These are phyloP conservation scores for Salix caprea DNA, from an alignment of 345 rosid genomes.

Conservation along the genomic window DNA sequence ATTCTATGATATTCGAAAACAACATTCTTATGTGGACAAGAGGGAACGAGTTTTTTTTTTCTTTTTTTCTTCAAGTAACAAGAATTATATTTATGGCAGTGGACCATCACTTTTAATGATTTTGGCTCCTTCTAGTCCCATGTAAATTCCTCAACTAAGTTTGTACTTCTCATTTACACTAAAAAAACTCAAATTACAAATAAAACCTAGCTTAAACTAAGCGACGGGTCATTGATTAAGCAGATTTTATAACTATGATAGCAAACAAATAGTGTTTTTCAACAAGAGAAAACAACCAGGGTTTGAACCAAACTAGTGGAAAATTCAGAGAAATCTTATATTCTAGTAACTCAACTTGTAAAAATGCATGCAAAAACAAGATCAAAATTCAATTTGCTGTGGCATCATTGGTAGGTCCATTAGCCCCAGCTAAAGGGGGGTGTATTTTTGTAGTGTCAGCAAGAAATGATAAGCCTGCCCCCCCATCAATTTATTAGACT, in stretches of 20 bases:
- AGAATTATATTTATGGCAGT: not conserved
- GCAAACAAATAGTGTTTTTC: too few species aligned
- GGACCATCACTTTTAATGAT: not conserved
- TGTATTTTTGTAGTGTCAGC: not conserved
- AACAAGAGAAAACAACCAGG: too few species aligned
- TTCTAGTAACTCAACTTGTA: not conserved
- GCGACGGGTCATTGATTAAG: too few species aligned
- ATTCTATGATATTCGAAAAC: not conserved
- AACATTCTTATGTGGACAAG: constrained; percentile 22
- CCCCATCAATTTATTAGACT: not conserved
- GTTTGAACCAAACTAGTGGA: not conserved
- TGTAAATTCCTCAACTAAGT: not conserved
- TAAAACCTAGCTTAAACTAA: too few species aligned
- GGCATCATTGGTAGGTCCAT: constrained; percentile 14
- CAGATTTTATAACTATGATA: too few species aligned
- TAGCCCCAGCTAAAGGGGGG: not conserved
- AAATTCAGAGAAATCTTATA: not conserved
- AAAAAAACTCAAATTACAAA: too few species aligned
- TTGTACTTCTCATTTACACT: not conserved
- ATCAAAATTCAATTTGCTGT: not conserved
- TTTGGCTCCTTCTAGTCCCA: not conserved
- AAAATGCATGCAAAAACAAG: not conserved
- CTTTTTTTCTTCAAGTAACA: not conserved
- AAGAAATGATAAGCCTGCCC: constrained; percentile 8
- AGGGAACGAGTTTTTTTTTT: too few species aligned